phyloP scores from a whole-genome alignment of 2,329 filamentous ascomycete species.

The Monosporascus sp. region DNA sequence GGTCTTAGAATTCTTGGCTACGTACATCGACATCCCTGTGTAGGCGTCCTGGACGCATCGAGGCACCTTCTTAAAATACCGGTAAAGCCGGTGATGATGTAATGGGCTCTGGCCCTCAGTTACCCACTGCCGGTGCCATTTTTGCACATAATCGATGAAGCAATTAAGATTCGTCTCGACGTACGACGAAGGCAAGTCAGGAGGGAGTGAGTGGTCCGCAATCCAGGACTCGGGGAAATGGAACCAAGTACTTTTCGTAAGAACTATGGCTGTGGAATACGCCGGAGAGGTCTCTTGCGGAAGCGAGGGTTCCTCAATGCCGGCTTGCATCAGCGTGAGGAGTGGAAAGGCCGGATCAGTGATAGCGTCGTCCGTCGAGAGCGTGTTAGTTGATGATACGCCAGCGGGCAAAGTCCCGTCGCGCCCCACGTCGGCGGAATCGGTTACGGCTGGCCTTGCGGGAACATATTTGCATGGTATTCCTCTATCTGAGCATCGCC shows the following conservation, averaged over 20 bases:
- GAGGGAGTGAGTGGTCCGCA: constrained; percentile 12
- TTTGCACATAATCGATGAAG: constrained; percentile 18
- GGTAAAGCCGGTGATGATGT: constrained; percentile 19
- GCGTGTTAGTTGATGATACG: too few relatives aligned
- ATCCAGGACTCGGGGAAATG: constrained; percentile 13
- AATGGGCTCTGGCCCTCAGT: constrained; percentile 15
- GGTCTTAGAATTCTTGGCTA: constrained; percentile 10
- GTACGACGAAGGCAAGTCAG: constrained; percentile 1
- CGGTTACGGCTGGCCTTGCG: constrained; percentile 6
- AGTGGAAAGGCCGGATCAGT: constrained; percentile 1
- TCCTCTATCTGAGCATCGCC: constrained; percentile 21
- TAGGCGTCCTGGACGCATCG: constrained; percentile 21
- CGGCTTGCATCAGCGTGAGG: constrained; percentile 5
- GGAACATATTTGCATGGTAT: constrained; percentile 18
- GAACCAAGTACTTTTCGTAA: constrained; percentile 11
- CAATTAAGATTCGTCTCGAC: constrained; percentile 15
- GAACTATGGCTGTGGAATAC: background rate
- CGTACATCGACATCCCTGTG: constrained; percentile 16
- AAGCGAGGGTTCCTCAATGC: background rate
- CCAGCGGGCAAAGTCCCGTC: background rate
- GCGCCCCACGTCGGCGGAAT: background rate
- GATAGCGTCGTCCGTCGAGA: background rate
- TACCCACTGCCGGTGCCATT: constrained; percentile 20
- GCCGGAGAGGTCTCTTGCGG: background rate
- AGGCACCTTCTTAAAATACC: constrained; percentile 13